phyloP scores from a whole-genome alignment of 352 stramenopile species.

The Phytophthora megakarya region DNA sequence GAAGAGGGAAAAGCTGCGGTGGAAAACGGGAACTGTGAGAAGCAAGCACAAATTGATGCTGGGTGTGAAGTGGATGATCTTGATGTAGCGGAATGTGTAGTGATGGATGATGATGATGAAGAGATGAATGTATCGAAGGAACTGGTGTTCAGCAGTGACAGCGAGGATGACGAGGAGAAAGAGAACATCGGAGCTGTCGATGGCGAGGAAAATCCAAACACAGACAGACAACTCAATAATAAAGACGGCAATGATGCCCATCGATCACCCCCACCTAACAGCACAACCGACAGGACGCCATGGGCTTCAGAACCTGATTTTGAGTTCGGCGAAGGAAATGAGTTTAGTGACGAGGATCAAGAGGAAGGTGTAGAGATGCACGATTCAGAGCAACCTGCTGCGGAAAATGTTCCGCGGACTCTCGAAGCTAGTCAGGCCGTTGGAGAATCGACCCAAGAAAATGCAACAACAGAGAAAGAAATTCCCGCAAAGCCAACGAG shows the following conservation, averaged over 20 bases:
- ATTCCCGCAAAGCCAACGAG: background rate
- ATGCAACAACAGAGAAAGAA: background rate
- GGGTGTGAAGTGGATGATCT: conserved; percentile 8
- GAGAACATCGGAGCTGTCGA: conserved; percentile 14
- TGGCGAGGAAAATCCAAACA: conserved; percentile 11
- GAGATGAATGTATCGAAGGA: conserved; percentile 46
- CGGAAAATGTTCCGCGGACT: background rate
- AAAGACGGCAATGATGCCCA: background rate
- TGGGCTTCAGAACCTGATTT: conserved; percentile 27
- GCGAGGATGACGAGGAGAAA: conserved; percentile 23
- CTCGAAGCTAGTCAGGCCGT: conserved; percentile 1
- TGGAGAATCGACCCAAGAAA: conserved; percentile 21
- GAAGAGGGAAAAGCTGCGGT: conserved; percentile 16
- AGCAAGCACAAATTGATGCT: conserved; percentile 2
- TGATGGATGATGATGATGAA: conserved; percentile 33
- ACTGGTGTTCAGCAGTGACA: conserved; percentile 51
- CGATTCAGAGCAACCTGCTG: conserved; percentile 5
- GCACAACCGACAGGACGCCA: conserved; percentile 10
- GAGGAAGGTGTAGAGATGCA: conserved; percentile 16
- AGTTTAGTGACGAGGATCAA: conserved; percentile 6
- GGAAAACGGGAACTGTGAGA: conserved; percentile 1
- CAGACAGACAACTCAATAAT: background rate
- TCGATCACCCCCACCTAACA: conserved; percentile 2
- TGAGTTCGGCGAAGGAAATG: conserved; percentile 26
- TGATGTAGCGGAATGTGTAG: conserved; percentile 2